Conservation (phyloP, 1,284 basidiomycete species). For the Pseudozyma sp. region DNA sequence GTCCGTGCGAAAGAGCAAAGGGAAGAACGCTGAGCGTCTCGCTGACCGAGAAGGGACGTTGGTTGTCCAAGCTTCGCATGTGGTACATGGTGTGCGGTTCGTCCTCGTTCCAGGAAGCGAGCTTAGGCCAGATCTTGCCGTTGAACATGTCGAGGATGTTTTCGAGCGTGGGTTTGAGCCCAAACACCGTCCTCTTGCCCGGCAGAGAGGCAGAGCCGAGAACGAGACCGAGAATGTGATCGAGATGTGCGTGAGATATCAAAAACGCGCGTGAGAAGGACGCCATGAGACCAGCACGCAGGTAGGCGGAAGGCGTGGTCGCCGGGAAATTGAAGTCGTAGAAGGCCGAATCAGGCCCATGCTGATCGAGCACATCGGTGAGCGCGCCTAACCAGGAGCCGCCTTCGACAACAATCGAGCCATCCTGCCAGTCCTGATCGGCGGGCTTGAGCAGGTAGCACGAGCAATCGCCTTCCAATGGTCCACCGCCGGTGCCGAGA, state of each 20-base stretch:
- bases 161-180: constrained; percentile 75
- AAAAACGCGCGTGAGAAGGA: constrained; percentile 69
- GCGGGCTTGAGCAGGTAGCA: constrained; percentile 69
- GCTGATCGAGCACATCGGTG: constrained; percentile 55
- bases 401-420: constrained; percentile 68
- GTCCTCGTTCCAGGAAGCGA: constrained; percentile 78
- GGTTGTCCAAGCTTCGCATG: constrained; percentile 59
- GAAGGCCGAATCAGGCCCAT: constrained; percentile 57
- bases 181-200: constrained; percentile 78
- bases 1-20: constrained; percentile 59
- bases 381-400: constrained; percentile 67
- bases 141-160: constrained; percentile 81
- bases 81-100: constrained; percentile 62
- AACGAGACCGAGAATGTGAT: constrained; percentile 81
- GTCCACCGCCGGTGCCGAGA: constrained; percentile 70
- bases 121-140: constrained; percentile 82
- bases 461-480: constrained; percentile 69
- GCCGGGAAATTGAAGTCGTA: constrained; percentile 56
- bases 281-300: constrained; percentile 61
- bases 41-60: constrained; percentile 36
- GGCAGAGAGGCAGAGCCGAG: constrained; percentile 78
- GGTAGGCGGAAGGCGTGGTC: constrained; percentile 41
- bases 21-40: constrained; percentile 52
- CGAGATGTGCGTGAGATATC: constrained; percentile 83
- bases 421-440: constrained; percentile 62